phyloP scores from a whole-genome alignment of 2,329 filamentous ascomycete genomes.

The Pyrenophora tritici-repentis region DNA sequence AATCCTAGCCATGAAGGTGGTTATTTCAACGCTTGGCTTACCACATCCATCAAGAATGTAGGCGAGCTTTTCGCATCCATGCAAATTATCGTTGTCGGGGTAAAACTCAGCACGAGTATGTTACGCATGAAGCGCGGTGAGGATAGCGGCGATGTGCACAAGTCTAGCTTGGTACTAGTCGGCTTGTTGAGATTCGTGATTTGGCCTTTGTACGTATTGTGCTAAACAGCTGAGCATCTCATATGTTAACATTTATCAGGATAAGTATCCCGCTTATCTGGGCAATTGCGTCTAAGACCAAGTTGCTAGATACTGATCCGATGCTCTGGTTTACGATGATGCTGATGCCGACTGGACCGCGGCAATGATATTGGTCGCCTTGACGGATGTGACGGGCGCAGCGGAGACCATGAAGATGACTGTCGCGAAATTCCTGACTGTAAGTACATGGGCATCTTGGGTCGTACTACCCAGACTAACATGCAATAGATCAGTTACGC shows the following conservation, averaged over 20 bases:
- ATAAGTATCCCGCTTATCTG: constrained; percentile 62
- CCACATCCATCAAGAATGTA: constrained; percentile 64
- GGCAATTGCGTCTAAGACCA: constrained; percentile 58
- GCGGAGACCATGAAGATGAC: constrained; percentile 55
- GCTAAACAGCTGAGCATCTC: neutral
- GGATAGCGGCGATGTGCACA: constrained; percentile 53
- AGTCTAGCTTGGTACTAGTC: constrained; percentile 57
- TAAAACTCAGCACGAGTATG: constrained; percentile 64
- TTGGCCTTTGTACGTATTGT: constrained; percentile 56
- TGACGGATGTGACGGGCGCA: constrained; percentile 57
- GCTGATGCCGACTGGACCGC: constrained; percentile 62
- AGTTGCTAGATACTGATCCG: constrained; percentile 60
- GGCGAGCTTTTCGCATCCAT: constrained; percentile 67
- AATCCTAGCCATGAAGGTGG: constrained; percentile 61
- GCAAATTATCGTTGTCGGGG: constrained; percentile 69
- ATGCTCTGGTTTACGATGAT: constrained; percentile 70
- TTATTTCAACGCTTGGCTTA: constrained; percentile 70
- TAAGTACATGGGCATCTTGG: constrained; percentile 27
- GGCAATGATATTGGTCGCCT: constrained; percentile 58
- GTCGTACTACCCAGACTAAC: neutral
- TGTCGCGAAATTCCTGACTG: constrained; percentile 59
- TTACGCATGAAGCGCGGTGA: constrained; percentile 53
- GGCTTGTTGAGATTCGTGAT: constrained; percentile 63
- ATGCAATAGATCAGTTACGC: constrained; percentile 48
- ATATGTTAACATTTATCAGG: constrained; percentile 14